Percentiles rank a stretch among this genome's conserved stretches.
Evolutionary conservation across 2,329 filamentous ascomycete genomes (phyloP).

Genomic region (Sporothrix humicola): DNA sequence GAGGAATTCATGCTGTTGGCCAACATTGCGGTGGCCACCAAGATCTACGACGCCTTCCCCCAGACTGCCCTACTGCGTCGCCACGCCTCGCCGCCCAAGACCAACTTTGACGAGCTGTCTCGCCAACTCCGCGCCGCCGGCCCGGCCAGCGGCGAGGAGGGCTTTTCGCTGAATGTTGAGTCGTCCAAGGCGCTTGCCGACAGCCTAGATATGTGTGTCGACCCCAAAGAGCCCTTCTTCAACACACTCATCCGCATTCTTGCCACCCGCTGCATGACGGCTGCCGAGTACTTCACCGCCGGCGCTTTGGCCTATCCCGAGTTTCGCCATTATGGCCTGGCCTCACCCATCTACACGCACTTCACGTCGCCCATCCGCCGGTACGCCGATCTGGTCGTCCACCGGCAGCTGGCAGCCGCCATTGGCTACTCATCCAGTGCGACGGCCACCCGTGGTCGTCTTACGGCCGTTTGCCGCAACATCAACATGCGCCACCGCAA

Average conservation of each 20-base stretch:
- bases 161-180: slow-evolving; percentile 78
- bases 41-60: slow-evolving; percentile 89
- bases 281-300: slow-evolving; percentile 96
- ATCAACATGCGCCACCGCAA: slow-evolving; percentile 98
- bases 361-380: slow-evolving; percentile 97
- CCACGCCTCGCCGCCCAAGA: slow-evolving; percentile 89
- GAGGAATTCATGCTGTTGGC: slow-evolving; percentile 99
- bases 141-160: background rate
- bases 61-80: slow-evolving; percentile 93
- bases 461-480: slow-evolving; percentile 95
- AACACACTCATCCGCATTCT: slow-evolving; percentile 98
- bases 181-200: slow-evolving; percentile 93
- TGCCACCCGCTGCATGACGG: slow-evolving; percentile 98
- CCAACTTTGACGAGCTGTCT: slow-evolving; percentile 92
- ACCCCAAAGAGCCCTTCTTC: slow-evolving; percentile 87
- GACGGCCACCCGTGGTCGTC: slow-evolving; percentile 78
- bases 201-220: slow-evolving; percentile 83
- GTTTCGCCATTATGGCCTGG: slow-evolving; percentile 96
- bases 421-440: slow-evolving; percentile 92
- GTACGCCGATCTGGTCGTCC: slow-evolving; percentile 91
- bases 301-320: slow-evolving; percentile 92
- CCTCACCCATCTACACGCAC: slow-evolving; percentile 96
- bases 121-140: slow-evolving; percentile 78
- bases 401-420: slow-evolving; percentile 81
- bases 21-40: slow-evolving; percentile 90